Evolutionary conservation across 2,329 filamentous ascomycete species (phyloP).

Genomic region (Sporothrix inflata): DNA sequence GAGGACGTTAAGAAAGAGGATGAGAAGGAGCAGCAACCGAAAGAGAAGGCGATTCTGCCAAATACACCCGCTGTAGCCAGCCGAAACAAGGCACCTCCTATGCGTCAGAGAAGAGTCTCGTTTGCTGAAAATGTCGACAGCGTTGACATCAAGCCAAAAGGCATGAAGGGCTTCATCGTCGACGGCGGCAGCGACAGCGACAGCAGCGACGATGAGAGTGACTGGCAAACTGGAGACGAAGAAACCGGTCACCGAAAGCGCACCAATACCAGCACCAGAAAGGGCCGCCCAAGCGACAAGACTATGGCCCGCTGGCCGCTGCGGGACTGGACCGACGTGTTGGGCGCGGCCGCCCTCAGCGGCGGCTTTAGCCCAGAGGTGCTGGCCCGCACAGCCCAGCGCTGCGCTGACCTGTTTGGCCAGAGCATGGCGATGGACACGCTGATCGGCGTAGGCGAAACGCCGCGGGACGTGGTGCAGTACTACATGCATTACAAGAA

Average conservation of each 20-base stretch:
- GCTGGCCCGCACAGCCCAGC: conserved; percentile 68
- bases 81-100: no score
- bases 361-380: conserved; percentile 68
- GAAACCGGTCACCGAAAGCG: not conserved
- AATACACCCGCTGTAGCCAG: not conserved
- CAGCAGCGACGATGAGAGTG: not conserved
- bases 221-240: not conserved
- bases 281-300: not conserved
- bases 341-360: conserved; percentile 76
- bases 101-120: conserved; percentile 5
- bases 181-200: not conserved
- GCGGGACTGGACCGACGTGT: conserved; percentile 83
- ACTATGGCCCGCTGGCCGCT: conserved; percentile 45
- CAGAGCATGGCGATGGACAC: conserved; percentile 69
- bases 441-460: conserved; percentile 41
- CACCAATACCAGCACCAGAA: not conserved
- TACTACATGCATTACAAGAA: not conserved
- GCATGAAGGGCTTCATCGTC: not conserved
- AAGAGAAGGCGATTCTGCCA: not conserved
- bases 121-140: not conserved
- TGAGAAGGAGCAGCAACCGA: not conserved
- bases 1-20: conserved; percentile 22
- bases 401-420: conserved; percentile 76
- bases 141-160: no score
- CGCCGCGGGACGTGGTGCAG: not conserved